Conservation (phyloP, 2,329 filamentous ascomycete genomes). For the Aspergillus brunneoviolaceus region DNA sequence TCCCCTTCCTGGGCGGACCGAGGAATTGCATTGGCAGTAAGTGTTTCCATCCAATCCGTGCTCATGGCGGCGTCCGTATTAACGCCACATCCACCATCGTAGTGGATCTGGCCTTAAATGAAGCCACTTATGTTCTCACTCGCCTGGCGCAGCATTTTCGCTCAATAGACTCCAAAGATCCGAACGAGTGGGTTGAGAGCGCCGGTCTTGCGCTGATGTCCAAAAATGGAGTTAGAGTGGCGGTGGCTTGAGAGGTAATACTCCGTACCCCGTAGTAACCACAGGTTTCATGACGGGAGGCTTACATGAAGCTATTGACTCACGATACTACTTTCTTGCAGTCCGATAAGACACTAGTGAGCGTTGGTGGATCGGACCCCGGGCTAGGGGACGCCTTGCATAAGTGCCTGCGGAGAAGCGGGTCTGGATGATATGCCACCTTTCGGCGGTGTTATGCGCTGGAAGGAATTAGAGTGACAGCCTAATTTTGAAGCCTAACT, state of each 20-base stretch:
- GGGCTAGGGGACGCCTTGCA: background rate
- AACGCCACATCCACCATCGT: background rate
- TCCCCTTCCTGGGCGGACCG: background rate
- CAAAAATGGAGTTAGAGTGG: background rate
- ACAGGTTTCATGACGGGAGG: background rate
- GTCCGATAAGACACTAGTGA: background rate
- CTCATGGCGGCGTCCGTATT: background rate
- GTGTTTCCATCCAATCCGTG: background rate
- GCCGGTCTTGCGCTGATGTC: background rate
- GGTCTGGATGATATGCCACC: background rate
- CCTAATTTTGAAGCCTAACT: background rate
- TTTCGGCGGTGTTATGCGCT: background rate
- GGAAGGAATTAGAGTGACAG: background rate
- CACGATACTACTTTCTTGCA: background rate
- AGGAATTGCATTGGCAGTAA: slow-evolving; percentile 1
- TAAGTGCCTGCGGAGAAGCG: background rate
- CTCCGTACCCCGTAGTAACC: no score
- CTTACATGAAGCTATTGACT: background rate
- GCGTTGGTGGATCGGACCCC: background rate
- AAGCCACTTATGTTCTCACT: background rate
- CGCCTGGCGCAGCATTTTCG: background rate
- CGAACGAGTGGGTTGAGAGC: background rate
- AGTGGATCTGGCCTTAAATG: background rate
- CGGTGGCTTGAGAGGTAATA: background rate
- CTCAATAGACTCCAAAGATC: background rate